phyloP scores from a whole-genome alignment of 805 yeast species.

The Yarrowia divulgata region DNA sequence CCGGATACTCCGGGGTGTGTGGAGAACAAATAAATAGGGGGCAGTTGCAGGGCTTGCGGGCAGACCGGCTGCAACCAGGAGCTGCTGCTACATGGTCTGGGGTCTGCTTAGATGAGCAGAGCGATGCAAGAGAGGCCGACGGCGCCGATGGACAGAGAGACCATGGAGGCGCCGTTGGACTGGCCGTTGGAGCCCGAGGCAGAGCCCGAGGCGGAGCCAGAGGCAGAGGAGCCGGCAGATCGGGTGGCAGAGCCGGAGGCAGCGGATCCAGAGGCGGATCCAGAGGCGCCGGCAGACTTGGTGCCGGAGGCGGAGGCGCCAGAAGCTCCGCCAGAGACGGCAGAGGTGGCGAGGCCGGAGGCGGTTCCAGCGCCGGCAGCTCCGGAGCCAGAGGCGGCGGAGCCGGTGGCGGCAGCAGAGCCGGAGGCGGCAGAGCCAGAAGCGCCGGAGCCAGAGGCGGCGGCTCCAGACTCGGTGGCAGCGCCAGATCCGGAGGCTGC shows the following conservation, averaged over 20 bases:
- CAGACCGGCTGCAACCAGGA: slow-evolving; percentile 25
- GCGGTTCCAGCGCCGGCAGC: not conserved
- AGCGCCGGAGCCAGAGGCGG: slow-evolving; percentile 13
- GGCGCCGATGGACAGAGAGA: slow-evolving; percentile 23
- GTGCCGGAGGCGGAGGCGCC: slow-evolving; percentile 11
- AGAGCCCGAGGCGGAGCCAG: slow-evolving; percentile 26
- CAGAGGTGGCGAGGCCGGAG: not conserved
- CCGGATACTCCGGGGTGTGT: slow-evolving; percentile 17
- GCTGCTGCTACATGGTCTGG: slow-evolving; percentile 7
- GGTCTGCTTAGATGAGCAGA: slow-evolving; percentile 29
- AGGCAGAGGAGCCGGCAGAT: slow-evolving; percentile 4
- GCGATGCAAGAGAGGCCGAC: slow-evolving; percentile 32
- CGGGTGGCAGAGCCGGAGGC: slow-evolving; percentile 17
- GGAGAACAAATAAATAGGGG: slow-evolving; percentile 22
- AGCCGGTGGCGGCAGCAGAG: slow-evolving; percentile 2
- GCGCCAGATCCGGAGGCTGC: slow-evolving; percentile 2
- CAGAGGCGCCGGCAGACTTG: slow-evolving; percentile 5
- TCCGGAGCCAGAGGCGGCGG: slow-evolving; percentile 1
- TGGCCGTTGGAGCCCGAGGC: slow-evolving; percentile 27
- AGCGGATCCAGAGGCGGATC: not conserved
- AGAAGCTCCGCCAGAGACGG: slow-evolving; percentile 4
- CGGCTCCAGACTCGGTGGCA: not conserved
- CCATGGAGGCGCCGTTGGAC: slow-evolving; percentile 33
- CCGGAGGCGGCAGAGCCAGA: not conserved
- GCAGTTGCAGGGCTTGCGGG: slow-evolving; percentile 15